A percentile compares a stretch with the other conserved stretches of the same genome.
These are phyloP conservation scores for Tolypocladium capitatum DNA, from an alignment of 2,329 filamentous ascomycete genomes.

Conservation along the genomic window DNA sequence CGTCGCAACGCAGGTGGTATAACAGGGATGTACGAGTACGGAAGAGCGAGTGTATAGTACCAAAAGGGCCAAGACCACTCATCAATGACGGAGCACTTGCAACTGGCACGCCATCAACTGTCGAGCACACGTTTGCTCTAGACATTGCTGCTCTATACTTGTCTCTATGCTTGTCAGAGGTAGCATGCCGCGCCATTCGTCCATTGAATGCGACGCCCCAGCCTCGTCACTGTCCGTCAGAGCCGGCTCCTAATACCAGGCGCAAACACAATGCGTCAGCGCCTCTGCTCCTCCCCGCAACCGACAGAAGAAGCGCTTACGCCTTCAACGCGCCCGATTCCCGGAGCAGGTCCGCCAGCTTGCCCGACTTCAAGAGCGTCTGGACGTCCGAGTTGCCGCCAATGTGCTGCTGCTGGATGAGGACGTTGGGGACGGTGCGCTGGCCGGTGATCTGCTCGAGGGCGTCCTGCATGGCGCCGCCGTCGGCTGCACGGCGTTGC, in stretches of 20 bases:
- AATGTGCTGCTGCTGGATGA: constrained; percentile 82
- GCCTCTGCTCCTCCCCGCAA: too few species aligned
- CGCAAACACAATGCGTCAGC: background rate
- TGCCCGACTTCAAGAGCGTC: constrained; percentile 33
- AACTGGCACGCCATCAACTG: background rate
- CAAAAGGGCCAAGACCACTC: background rate
- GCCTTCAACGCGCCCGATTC: constrained; percentile 28
- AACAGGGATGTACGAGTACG: constrained; percentile 3
- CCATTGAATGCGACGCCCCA: background rate
- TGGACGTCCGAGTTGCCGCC: constrained; percentile 88
- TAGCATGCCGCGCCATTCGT: background rate
- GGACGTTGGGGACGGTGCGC: constrained; percentile 89
- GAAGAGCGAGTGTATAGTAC: background rate
- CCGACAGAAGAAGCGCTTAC: constrained; percentile 16
- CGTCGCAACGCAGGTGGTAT: constrained; percentile 63
- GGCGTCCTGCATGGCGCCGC: constrained; percentile 67
- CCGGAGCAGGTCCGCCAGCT: constrained; percentile 27
- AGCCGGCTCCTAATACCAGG: background rate
- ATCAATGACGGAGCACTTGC: background rate
- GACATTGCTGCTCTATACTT: background rate
- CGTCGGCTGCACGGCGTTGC: constrained; percentile 51
- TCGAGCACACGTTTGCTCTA: background rate
- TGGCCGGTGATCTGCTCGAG: constrained; percentile 71
- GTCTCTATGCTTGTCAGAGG: background rate
- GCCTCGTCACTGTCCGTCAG: background rate